Evolutionary conservation across 2,329 filamentous ascomycete genomes (phyloP), one percentile per base, ranked within the genome.

Genomic region (Aspergillus tubingensis): DNA sequence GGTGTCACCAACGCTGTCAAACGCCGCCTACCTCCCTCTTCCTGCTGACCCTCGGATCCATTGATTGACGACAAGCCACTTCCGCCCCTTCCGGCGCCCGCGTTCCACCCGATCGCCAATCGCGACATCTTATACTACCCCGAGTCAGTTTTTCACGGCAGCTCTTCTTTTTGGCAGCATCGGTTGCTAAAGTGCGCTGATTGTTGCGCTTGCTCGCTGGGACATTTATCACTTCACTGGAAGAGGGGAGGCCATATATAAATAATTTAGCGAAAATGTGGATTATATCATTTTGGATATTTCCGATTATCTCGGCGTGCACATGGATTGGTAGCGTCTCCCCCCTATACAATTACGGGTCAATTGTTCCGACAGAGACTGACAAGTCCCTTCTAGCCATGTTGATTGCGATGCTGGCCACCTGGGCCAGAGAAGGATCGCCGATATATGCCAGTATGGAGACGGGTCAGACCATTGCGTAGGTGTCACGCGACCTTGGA

Each of bases 361-460:
- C 15, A 32, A 44, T 7, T 1, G 2, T 17, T n/a, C 36, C 19
- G 8, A 30, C 5, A 27, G 25, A n/a, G 21, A 47, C 57, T 60
- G 38, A 62, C 21, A 47, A 17, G 41, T 19, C 36, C 11, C 5
- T 36, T 39, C 13, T 58, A 83, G 83, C 81, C 54, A 88, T 86
- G 77, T 77, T 88, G 53, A 77, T 87, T 27, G 82, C 81, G 44
- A 85, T 88, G 84, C 69, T 88, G 56, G 79, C 81, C n/a, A 77
- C 73, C 59, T 88, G 86, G 86, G 74, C 79, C 27, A 71, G 74
- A 1, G 74, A 81, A 44, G 85, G 85, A 11, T 73, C 74, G n/a
- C 85, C 85, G 0, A 71, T 77, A 41, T 86, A 85, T 61, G 48
- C 74, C 0, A 82, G 80, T 21, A 86, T 86, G 83, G 76, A 79